Conservation (phyloP, 768 basidiomycete species). For the Panellus pusillus region DNA sequence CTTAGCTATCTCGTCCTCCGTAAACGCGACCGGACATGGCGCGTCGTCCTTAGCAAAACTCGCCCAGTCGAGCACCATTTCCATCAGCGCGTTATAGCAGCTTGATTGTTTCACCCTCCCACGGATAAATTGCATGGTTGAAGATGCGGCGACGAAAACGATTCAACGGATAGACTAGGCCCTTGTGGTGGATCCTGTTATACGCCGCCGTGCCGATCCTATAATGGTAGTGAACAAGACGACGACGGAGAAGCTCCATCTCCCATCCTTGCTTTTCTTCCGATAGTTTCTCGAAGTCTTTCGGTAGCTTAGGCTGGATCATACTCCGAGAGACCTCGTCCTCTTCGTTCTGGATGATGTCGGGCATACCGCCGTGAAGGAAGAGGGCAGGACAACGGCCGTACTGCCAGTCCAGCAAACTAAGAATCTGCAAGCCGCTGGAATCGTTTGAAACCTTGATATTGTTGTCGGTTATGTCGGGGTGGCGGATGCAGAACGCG, state of each 20-base stretch:
- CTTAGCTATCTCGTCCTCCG: constrained; percentile 25
- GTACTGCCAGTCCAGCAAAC: constrained; percentile 35
- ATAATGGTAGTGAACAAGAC: constrained; percentile 33
- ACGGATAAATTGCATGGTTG: constrained; percentile 27
- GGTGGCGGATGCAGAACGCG: constrained; percentile 33
- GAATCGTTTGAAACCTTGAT: constrained; percentile 26
- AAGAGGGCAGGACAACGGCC: constrained; percentile 31
- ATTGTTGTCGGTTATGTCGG: constrained; percentile 29
- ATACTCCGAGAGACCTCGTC: constrained; percentile 26
- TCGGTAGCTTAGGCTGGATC: constrained; percentile 26
- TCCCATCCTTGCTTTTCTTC: constrained; percentile 25
- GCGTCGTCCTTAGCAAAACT: constrained; percentile 26
- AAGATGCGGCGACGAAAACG: constrained; percentile 30
- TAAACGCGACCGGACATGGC: constrained; percentile 34
- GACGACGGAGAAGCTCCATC: constrained; percentile 24
- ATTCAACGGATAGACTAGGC: constrained; percentile 22
- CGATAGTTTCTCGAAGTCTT: constrained; percentile 25
- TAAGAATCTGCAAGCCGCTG: constrained; percentile 16
- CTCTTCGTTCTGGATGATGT: constrained; percentile 27
- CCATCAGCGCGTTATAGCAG: constrained; percentile 30
- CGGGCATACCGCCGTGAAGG: constrained; percentile 31
- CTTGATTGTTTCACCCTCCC: constrained; percentile 36
- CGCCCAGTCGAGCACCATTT: constrained; percentile 23
- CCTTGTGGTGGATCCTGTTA: constrained; percentile 31
- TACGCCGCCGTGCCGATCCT: constrained; percentile 24